Percentiles rank a stretch among this genome's conserved stretches.
Conservation (phyloP, 148 eudicot species). For the Salicornia ramosissima region DNA sequence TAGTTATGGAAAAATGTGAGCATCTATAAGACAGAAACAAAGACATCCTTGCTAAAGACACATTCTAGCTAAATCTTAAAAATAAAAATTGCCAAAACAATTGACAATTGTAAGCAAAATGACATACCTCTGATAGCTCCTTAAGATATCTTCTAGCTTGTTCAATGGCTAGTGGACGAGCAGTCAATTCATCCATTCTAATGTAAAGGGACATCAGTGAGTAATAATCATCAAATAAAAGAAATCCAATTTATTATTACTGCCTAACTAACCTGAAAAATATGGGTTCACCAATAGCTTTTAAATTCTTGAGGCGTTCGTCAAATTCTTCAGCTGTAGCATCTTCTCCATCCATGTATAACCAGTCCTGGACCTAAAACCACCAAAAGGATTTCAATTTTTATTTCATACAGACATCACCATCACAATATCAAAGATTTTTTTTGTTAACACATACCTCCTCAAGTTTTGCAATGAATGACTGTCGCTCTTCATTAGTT, state of each 20-base stretch:
- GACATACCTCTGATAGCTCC: conserved; percentile 66
- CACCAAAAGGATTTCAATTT: conserved; percentile 1
- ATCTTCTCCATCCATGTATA: conserved; percentile 99
- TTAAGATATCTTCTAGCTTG: conserved; percentile 58
- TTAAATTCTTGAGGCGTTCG: conserved; percentile 66
- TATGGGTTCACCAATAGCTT: conserved; percentile 91
- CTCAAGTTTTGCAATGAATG: conserved; percentile 74
- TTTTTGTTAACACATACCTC: conserved; percentile 46
- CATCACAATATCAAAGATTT: not conserved
- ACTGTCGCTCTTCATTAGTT: conserved; percentile 64
- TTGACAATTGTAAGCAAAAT: not conserved
- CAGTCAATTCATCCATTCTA: conserved; percentile 79
- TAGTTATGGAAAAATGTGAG: conserved; percentile 6
- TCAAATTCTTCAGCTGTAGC: conserved; percentile 78
- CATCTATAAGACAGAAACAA: not conserved
- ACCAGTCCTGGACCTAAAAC: conserved; percentile 89
- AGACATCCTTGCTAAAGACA: not conserved
- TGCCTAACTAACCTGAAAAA: conserved; percentile 65
- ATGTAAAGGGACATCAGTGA: conserved; percentile 21
- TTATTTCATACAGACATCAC: not conserved
- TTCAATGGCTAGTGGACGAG: conserved; percentile 74
- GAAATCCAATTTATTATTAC: not conserved
- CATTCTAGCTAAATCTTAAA: not conserved
- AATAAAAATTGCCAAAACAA: not conserved
- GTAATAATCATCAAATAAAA: conserved; percentile 3